These are phyloP conservation scores for Amanita jacksonii DNA, from an alignment of 768 basidiomycete genomes.

Conservation along the genomic window DNA sequence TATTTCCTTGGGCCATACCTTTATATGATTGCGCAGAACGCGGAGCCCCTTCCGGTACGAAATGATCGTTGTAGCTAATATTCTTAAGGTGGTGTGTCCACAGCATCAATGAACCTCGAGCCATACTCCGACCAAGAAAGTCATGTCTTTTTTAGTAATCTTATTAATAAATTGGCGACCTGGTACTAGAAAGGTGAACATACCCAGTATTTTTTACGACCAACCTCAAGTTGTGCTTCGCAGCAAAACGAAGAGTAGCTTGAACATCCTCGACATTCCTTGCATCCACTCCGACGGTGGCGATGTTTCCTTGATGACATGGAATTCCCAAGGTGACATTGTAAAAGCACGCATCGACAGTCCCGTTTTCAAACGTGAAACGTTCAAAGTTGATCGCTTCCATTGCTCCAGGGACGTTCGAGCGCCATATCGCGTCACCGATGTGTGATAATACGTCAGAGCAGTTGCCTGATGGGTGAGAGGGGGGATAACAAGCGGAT, in stretches of 20 bases:
- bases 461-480: conserved; percentile 29
- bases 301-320: conserved; percentile 35
- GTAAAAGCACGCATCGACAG: conserved; percentile 41
- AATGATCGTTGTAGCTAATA: conserved; percentile 20
- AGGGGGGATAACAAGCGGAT: conserved; percentile 30
- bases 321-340: conserved; percentile 29
- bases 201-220: conserved; percentile 29
- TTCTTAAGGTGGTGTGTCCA: conserved; percentile 31
- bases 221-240: conserved; percentile 24
- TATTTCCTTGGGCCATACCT: background rate
- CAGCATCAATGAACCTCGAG: conserved; percentile 28
- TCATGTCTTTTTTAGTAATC: conserved; percentile 27
- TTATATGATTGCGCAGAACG: background rate
- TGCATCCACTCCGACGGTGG: conserved; percentile 32
- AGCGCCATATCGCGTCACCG: conserved; percentile 28
- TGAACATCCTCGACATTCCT: conserved; percentile 28
- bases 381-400: conserved; percentile 26
- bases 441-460: conserved; percentile 19
- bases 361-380: too few relatives aligned
- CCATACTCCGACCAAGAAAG: conserved; percentile 34
- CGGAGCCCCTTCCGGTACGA: conserved; percentile 24
- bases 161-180: background rate
- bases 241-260: conserved; percentile 10
- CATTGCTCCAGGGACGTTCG: conserved; percentile 31
- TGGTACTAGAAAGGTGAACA: background rate